phyloP scores from a whole-genome alignment of 2,329 filamentous ascomycete species.

The Colletotrichum zoysiae region DNA sequence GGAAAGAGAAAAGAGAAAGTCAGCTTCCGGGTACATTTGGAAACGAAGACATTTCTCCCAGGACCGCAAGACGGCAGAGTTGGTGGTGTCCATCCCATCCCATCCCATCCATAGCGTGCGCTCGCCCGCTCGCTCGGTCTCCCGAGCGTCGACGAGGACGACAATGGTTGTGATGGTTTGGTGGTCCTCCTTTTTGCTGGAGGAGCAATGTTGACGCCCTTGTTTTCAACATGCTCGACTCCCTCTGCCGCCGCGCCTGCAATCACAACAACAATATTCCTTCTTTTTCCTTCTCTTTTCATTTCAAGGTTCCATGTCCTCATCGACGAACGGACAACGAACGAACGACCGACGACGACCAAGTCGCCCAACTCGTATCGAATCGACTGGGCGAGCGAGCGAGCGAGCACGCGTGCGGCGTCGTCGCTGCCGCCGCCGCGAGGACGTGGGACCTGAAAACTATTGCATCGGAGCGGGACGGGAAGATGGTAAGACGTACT shows the following conservation, averaged over 20 bases:
- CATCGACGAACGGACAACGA: slow-evolving; percentile 14
- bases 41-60: slow-evolving; percentile 29
- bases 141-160: not conserved
- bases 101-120: not conserved
- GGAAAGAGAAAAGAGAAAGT: slow-evolving; percentile 47
- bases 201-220: slow-evolving; percentile 26
- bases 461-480: slow-evolving; percentile 15
- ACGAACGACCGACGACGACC: slow-evolving; percentile 3
- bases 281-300: slow-evolving; percentile 8
- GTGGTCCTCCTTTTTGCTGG: slow-evolving; percentile 12
- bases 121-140: not conserved
- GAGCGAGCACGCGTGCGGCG: not conserved
- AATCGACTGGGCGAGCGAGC: not conserved
- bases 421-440: not conserved
- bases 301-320: not conserved
- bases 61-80: slow-evolving; percentile 24
- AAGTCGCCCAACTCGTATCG: slow-evolving; percentile 38
- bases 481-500: slow-evolving; percentile 65
- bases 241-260: slow-evolving; percentile 15
- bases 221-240: slow-evolving; percentile 23
- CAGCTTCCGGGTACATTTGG: slow-evolving; percentile 29
- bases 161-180: not conserved
- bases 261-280: slow-evolving; percentile 17
- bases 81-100: not conserved
- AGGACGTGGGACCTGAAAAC: slow-evolving; percentile 34